These are phyloP conservation scores for Neoscytalidium dimidiatum DNA, from an alignment of 2,329 filamentous ascomycete genomes.

Conservation along the genomic window DNA sequence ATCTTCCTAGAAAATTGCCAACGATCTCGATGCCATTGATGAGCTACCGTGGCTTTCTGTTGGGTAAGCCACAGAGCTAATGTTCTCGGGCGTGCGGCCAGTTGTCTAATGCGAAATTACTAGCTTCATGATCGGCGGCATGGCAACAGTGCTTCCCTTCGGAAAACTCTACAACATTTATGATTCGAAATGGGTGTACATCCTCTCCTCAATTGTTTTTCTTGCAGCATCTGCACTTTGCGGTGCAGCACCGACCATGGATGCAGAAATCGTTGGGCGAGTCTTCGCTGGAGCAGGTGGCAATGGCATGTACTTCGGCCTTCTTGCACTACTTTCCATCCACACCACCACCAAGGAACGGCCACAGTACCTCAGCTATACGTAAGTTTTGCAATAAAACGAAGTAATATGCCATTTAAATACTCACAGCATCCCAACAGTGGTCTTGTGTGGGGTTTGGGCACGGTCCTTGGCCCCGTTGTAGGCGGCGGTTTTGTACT, in stretches of 20 bases:
- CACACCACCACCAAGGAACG: constrained; percentile 52
- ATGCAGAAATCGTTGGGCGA: constrained; percentile 49
- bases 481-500: constrained; percentile 36
- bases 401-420: too few relatives aligned
- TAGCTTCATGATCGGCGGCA: too few relatives aligned
- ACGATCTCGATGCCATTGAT: too few relatives aligned
- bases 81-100: too few relatives aligned
- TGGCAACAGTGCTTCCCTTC: too few relatives aligned
- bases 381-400: too few relatives aligned
- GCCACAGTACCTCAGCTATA: constrained; percentile 41
- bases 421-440: too few relatives aligned
- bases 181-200: constrained; percentile 40
- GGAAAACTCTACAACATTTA: too few relatives aligned
- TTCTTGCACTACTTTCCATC: constrained; percentile 45
- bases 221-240: constrained; percentile 40
- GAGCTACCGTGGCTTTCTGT: too few relatives aligned
- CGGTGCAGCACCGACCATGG: constrained; percentile 44
- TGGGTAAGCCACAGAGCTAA: too few relatives aligned
- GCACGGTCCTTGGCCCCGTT: constrained; percentile 32
- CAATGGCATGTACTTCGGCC: constrained; percentile 30
- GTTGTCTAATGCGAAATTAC: too few relatives aligned
- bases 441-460: constrained; percentile 30
- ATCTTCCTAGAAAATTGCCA: too few relatives aligned
- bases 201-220: constrained; percentile 28
- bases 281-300: constrained; percentile 37